A percentile compares a stretch with the other conserved stretches of the same genome.
These are phyloP conservation scores for Trichoderma gracile DNA, from an alignment of 2,329 filamentous ascomycete genomes.

Conservation along the genomic window DNA sequence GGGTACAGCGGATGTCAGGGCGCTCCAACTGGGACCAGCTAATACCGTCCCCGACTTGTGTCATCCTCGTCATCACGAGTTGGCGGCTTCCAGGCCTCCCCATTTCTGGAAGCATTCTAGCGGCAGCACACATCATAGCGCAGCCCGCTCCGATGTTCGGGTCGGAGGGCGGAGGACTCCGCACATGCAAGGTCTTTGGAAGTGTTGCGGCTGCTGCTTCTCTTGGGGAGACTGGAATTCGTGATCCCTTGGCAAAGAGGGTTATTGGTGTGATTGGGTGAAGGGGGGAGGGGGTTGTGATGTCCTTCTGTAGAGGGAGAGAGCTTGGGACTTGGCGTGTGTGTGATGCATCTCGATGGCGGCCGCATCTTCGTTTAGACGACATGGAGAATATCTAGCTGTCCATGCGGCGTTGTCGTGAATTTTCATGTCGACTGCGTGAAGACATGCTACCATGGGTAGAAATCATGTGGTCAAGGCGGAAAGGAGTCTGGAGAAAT, in stretches of 20 bases:
- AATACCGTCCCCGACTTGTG: not conserved
- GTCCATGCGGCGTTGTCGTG: too few species aligned
- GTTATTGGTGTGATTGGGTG: slow-evolving; percentile 7
- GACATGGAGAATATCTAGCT: too few species aligned
- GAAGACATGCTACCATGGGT: too few species aligned
- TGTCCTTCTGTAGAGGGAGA: too few species aligned
- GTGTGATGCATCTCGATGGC: too few species aligned
- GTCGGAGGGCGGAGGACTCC: slow-evolving; percentile 24
- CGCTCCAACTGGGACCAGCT: not conserved
- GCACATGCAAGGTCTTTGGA: slow-evolving; percentile 2
- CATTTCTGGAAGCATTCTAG: slow-evolving; percentile 26
- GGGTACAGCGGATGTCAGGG: slow-evolving; percentile 6
- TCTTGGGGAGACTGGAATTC: not conserved
- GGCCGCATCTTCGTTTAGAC: too few species aligned
- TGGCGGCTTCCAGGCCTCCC: not conserved
- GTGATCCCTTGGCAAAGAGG: not conserved
- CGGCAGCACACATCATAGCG: not conserved
- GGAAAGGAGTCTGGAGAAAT: too few species aligned
- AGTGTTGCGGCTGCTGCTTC: not conserved
- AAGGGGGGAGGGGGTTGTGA: too few species aligned
- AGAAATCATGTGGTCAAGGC: too few species aligned
- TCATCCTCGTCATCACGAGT: not conserved
- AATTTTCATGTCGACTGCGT: too few species aligned
- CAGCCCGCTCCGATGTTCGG: slow-evolving; percentile 21
- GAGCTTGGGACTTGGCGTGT: too few species aligned